Percentiles rank a stretch among this genome's conserved stretches.
Conservation (phyloP, 345 rosid genomes). For the Citrus inodora region DNA sequence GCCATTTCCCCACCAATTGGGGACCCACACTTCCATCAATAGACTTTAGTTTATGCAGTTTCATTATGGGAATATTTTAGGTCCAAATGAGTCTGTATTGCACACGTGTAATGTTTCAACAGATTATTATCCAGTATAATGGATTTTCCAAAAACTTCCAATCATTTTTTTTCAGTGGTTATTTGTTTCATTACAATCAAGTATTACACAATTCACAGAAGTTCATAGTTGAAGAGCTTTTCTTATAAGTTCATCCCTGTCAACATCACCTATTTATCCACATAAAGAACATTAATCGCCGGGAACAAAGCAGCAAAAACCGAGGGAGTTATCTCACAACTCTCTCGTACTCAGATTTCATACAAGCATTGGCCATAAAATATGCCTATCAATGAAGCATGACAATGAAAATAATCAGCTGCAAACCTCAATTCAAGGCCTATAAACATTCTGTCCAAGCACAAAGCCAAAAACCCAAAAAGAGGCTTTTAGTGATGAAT, state of each 20-base stretch:
- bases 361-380: conserved; percentile 1
- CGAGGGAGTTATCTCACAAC: not conserved
- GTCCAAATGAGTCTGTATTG: not conserved
- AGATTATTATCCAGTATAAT: not conserved
- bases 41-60: not conserved
- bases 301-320: conserved; percentile 5
- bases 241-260: not conserved
- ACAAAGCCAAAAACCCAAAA: conserved; percentile 9
- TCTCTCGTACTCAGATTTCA: conserved; percentile 8
- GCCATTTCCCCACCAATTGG: not conserved
- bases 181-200: conserved; percentile 9
- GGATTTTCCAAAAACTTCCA: not conserved
- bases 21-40: not conserved
- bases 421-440: conserved; percentile 5
- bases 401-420: conserved; percentile 12
- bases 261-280: conserved; percentile 16
- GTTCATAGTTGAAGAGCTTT: conserved; percentile 7
- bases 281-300: conserved; percentile 1
- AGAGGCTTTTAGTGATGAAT: conserved; percentile 8
- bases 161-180: not conserved
- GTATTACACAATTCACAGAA: conserved; percentile 12
- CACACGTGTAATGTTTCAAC: not conserved
- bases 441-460: not conserved
- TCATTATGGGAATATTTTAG: not conserved
- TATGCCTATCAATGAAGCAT: not conserved